Evolutionary conservation across 2,329 filamentous ascomycete genomes (phyloP).

Genomic region (Dothistroma pini): DNA sequence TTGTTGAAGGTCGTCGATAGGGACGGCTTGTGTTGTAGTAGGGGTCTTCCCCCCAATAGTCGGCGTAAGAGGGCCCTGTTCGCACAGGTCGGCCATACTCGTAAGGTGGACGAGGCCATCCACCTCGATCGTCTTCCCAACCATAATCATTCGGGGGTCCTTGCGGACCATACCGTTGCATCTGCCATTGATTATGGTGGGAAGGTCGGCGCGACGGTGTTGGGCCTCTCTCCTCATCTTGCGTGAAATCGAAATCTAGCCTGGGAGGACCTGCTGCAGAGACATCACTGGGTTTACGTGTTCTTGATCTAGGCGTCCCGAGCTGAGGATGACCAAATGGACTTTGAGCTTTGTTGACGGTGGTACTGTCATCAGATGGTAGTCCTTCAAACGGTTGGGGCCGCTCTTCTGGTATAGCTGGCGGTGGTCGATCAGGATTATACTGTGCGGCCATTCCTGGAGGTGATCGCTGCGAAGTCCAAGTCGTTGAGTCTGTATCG

Average conservation of each 20-base stretch:
- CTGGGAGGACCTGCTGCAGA: slow-evolving; percentile 12
- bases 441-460: slow-evolving; percentile 11
- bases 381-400: slow-evolving; percentile 1
- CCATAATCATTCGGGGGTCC: slow-evolving; percentile 23
- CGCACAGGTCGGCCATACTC: slow-evolving; percentile 24
- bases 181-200: slow-evolving; percentile 20
- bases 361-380: slow-evolving; percentile 14
- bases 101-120: slow-evolving; percentile 23
- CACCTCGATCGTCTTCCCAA: slow-evolving; percentile 23
- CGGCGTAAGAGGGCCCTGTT: slow-evolving; percentile 10
- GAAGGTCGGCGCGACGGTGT: slow-evolving; percentile 10
- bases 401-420: slow-evolving; percentile 13
- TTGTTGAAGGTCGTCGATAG: slow-evolving; percentile 19
- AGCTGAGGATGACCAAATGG: slow-evolving; percentile 5
- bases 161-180: slow-evolving; percentile 26
- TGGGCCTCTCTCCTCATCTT: slow-evolving; percentile 15
- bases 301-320: slow-evolving; percentile 9
- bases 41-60: slow-evolving; percentile 27
- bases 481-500: slow-evolving; percentile 9
- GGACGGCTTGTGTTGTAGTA: slow-evolving; percentile 25
- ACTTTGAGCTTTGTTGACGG: slow-evolving; percentile 5
- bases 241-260: slow-evolving; percentile 23
- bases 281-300: slow-evolving; percentile 18
- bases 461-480: background rate
- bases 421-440: slow-evolving; percentile 11